Base-by-base conservation (phyloP, 2,329 filamentous ascomycete genomes). In the Trichophyton schoenleinii region DNA sequence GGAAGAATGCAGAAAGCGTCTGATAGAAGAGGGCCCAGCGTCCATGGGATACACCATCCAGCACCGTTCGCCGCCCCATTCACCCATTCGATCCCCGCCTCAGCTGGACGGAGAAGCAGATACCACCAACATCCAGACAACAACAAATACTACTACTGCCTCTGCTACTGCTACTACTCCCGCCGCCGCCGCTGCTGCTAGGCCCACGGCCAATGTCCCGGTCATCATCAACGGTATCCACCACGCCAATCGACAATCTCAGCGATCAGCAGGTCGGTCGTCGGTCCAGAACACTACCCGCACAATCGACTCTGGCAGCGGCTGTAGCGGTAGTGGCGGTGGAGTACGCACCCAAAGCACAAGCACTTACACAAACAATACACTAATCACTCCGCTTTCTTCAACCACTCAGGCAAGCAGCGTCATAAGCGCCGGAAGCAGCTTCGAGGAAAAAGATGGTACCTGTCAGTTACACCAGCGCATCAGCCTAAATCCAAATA, bases 351-450 rank as follows among this genome's bases (percentile, higher is more conserved):
- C 73, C 5, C 73, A 75, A 60, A 75, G 73, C 61, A 66, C 72
- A 60, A 74, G 75, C 63, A 73, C 73, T 3, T 73, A 76, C 62
- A 75, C 74, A 58, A 75, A 75, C 62, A 66, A 64, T 59, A 74
- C 70, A 13, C 66, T 67, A 25, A 72, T 73, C 67, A 74, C 74
- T 0, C 73, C 74, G 1, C 71, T 74, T 3, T 76, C 74, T 4
- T 74, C 73, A 1, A 70, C 72, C 9, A 77, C 75, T n/a, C 76
- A 77, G 62, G 75, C 74, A 18, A 75, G 75, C 38, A 77, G 75
- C 62, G 71, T 77, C 31, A 66, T 77, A 36, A 74, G 73, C 13
- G 70, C 71, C 31, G 74, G 77, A 42, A 61, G 63, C 59, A 75
- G 74, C 57, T 67, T 71, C 22, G 74, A 76, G 41, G 74, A 77